Evolutionary conservation across 768 basidiomycete genomes (phyloP), one percentile per base, ranked within the genome.

Genomic region (Amanita phalloides): DNA sequence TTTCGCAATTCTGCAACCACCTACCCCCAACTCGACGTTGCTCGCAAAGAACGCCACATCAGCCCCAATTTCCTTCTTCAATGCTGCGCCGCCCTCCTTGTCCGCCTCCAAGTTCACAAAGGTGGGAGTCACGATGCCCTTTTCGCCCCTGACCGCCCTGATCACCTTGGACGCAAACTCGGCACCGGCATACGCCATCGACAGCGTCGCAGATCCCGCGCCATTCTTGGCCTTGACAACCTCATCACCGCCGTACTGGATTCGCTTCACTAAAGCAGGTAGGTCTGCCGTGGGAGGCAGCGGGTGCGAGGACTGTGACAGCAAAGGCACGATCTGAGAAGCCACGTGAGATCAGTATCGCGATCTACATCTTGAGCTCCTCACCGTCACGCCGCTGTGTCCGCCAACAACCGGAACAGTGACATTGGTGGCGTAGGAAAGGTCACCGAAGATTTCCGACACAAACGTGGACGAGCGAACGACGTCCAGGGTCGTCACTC

Each of bases 391-490:
- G 56, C 94, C 94, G 55, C 87, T 89, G 79, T 95, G 92, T 41
- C 93, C 94, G 57, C 92, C 96, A 44, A 98, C 82, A 54, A 98
- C 94, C 48, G 95, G 93, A 49, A 97, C 86, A 55, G 75, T 68
- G 58, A 90, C 65, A 3, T 80, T 74, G 33, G 77, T 64, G 2
- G 88, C 72, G 47, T 81, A 67, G n/a, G 75, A 72, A 13, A 76
- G 71, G 61, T 90, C 74, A 14, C 78, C 80, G 55, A 85, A 64
- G 57, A 85, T 73, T 66, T 92, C 90, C 23, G 91, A 74, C 45
- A 94, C 86, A 64, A 99, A 97, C 42, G 93, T 93, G 11, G 93
- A 95, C n/a, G 96, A 83, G 60, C 96, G 93, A 64, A 98, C 90
- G 57, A 95, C 93, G 65, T 99, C 96, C 55, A 98, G 77, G 37